Base-by-base conservation (phyloP, 2,329 filamentous ascomycete genomes). In the Fusarium albosuccineum region DNA sequence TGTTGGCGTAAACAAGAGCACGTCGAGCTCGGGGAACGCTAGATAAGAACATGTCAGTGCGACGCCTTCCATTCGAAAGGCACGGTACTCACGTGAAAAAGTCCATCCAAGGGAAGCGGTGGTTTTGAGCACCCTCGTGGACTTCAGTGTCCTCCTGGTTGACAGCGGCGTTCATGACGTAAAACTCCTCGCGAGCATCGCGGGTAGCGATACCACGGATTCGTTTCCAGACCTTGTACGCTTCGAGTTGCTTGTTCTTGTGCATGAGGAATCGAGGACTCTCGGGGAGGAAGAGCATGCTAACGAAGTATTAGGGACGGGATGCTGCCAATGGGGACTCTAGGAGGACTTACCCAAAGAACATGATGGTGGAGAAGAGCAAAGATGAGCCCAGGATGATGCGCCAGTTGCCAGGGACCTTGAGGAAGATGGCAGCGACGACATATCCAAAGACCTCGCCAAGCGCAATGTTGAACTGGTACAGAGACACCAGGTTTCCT, bases 401-500 rank as follows among this genome's bases (percentile, higher is more conserved):
- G 37, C 91, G 84, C 91, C 91, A 93, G 79, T 89, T 90, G 14
- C 90, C 91, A 0, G 80, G 78, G 3, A 93, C 89, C n/a, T 82
- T 84, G 64, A 92, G 81, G 77, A 93, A 93, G 58, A 92, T 92
- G 46, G 91, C 91, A 0, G 88, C 90, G 1, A 92, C 86, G 6
- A 88, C 90, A 62, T 92, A 92, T 3, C 91, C 91, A 2, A 93
- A 81, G 3, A 93, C 90, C 70, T 92, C 91, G 29, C 91, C 91
- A 0, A 93, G 82, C 0, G 91, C 91, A 71, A 93, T 93, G 78
- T 91, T 92, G 78, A 92, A 87, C 74, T 93, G 91, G 75, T 92
- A 93, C 0, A 92, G 81, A 0, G 89, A 92, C 2, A 93, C 91
- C 50, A 93, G 78, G 75, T 92, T 92, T 68, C 91, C 91, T 70